Evolutionary conservation across 106 monocot species (phyloP).

Genomic region (Dioscorea dumetorum): DNA sequence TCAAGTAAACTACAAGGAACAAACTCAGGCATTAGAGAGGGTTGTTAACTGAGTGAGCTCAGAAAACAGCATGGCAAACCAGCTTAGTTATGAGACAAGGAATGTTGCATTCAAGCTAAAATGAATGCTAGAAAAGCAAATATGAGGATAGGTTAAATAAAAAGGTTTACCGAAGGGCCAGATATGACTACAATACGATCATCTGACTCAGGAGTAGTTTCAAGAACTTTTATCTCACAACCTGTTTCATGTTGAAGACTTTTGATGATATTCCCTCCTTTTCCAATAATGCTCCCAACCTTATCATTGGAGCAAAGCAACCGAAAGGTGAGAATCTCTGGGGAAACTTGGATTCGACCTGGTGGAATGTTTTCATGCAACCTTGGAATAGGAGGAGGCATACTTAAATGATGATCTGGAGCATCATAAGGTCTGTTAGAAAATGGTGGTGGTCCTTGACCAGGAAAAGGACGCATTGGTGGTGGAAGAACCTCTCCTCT

Average conservation of each 20-base stretch:
- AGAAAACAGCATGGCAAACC: too few species aligned
- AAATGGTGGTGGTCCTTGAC: conserved; percentile 39
- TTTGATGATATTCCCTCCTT: conserved; percentile 70
- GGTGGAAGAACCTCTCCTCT: conserved; percentile 32
- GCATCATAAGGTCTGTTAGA: conserved; percentile 34
- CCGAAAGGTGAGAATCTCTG: conserved; percentile 53
- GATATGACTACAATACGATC: conserved; percentile 73
- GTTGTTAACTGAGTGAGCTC: too few species aligned
- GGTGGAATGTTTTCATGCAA: conserved; percentile 36
- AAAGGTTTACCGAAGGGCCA: conserved; percentile 70
- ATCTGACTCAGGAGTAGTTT: conserved; percentile 48
- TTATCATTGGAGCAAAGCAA: conserved; percentile 76
- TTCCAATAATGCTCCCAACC: conserved; percentile 86
- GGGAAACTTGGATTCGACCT: conserved; percentile 23
- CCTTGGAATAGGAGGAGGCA: conserved; percentile 33
- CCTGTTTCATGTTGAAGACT: conserved; percentile 75
- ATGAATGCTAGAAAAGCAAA: too few species aligned
- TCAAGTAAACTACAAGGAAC: too few species aligned
- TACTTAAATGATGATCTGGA: conserved; percentile 22
- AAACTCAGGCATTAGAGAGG: too few species aligned
- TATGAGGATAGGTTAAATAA: too few species aligned
- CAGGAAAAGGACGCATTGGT: conserved; percentile 29
- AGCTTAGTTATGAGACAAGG: too few species aligned
- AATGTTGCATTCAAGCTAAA: too few species aligned
- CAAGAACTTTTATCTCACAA: conserved; percentile 74